Percentiles rank a stretch among this genome's conserved stretches.
Conservation (phyloP, 1,284 basidiomycete species). For the Naganishia liquefaciens region DNA sequence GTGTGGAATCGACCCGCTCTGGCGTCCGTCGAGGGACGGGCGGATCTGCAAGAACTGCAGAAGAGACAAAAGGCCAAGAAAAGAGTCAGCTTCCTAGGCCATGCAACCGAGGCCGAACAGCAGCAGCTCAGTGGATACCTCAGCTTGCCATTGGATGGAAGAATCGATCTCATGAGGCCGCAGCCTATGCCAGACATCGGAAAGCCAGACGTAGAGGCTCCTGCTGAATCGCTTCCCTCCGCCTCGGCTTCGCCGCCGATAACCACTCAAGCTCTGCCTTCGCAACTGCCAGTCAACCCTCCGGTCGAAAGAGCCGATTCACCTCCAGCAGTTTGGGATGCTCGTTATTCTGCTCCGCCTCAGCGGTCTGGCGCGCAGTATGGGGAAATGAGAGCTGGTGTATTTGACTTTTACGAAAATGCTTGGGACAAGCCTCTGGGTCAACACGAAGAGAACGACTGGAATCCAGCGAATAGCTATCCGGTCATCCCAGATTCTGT, state of each 20-base stretch:
- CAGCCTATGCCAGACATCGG: slow-evolving; percentile 51
- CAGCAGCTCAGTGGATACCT: slow-evolving; percentile 62
- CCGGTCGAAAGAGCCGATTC: slow-evolving; percentile 18
- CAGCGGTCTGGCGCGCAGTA: slow-evolving; percentile 46
- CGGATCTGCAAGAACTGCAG: slow-evolving; percentile 67
- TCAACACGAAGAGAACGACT: slow-evolving; percentile 36
- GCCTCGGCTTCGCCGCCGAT: slow-evolving; percentile 49
- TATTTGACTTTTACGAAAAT: slow-evolving; percentile 55
- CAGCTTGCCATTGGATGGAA: slow-evolving; percentile 78
- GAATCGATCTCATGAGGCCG: slow-evolving; percentile 77
- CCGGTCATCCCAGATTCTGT: slow-evolving; percentile 48
- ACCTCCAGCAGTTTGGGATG: slow-evolving; percentile 55
- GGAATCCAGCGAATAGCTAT: slow-evolving; percentile 39
- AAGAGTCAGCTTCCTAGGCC: slow-evolving; percentile 55
- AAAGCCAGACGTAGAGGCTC: slow-evolving; percentile 39
- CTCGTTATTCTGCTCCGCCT: slow-evolving; percentile 55
- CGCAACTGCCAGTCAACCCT: slow-evolving; percentile 26
- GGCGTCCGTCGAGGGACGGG: slow-evolving; percentile 42
- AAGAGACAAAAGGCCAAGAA: slow-evolving; percentile 56
- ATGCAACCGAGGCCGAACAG: slow-evolving; percentile 11
- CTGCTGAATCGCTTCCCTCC: slow-evolving; percentile 49
- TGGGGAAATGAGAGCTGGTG: slow-evolving; percentile 55
- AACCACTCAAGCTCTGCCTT: slow-evolving; percentile 36
- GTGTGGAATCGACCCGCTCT: slow-evolving; percentile 64
- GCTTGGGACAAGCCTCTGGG: slow-evolving; percentile 59